Conservation (phyloP, 2,329 filamentous ascomycete species). For the Elsinoe batatas region DNA sequence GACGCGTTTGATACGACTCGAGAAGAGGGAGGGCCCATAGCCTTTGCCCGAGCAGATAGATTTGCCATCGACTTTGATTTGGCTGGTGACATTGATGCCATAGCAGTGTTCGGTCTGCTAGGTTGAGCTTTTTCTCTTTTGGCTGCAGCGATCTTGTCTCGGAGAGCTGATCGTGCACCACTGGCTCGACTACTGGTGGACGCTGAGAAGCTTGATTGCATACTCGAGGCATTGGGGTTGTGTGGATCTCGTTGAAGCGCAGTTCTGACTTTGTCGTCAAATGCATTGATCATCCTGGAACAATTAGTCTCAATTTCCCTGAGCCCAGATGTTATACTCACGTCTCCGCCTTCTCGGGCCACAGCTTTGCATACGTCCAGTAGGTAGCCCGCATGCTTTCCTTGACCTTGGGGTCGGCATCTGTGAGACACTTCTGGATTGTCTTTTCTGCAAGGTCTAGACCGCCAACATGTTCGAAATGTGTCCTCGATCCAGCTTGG, state of each 20-base stretch:
- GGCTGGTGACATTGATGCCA: conserved; percentile 42
- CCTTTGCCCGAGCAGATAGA: conserved; percentile 12
- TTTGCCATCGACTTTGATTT: conserved; percentile 27
- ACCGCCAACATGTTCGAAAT: conserved; percentile 76
- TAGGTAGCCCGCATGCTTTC: conserved; percentile 78
- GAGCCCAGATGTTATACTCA: conserved; percentile 36
- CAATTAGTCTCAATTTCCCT: conserved; percentile 19
- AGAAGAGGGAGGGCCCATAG: conserved; percentile 11
- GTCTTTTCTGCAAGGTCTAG: conserved; percentile 78
- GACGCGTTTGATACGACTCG: conserved; percentile 23
- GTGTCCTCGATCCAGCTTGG: conserved; percentile 65
- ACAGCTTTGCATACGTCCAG: conserved; percentile 71
- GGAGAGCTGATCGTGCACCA: conserved; percentile 51
- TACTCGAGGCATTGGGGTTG: conserved; percentile 59
- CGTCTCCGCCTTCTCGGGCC: conserved; percentile 66
- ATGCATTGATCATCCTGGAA: conserved; percentile 60
- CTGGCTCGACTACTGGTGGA: conserved; percentile 20
- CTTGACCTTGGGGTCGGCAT: conserved; percentile 82
- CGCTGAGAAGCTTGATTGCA: conserved; percentile 36
- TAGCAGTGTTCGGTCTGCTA: conserved; percentile 49
- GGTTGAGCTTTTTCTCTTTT: conserved; percentile 53
- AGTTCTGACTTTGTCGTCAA: conserved; percentile 70
- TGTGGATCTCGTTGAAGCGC: conserved; percentile 72
- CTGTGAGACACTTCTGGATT: conserved; percentile 76
- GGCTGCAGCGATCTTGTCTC: conserved; percentile 68